A percentile compares a stretch with the other conserved stretches of the same genome.
Conservation (phyloP, 2,329 filamentous ascomycete genomes). For the Fusarium nurragi region DNA sequence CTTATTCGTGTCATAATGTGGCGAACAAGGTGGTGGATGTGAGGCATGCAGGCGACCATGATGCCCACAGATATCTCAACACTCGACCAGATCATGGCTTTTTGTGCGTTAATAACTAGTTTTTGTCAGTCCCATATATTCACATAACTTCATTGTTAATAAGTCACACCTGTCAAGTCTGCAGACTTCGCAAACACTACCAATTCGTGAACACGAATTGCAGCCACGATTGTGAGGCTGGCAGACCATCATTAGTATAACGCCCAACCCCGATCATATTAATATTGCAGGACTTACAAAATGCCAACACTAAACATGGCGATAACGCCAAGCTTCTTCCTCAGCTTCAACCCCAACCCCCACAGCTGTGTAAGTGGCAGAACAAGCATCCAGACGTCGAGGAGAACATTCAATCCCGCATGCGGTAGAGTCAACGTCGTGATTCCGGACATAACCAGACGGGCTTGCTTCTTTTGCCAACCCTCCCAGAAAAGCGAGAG, state of each 20-base stretch:
- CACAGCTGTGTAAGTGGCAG: slow-evolving; percentile 21
- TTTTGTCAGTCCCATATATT: background rate
- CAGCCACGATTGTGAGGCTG: slow-evolving; percentile 19
- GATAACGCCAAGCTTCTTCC: slow-evolving; percentile 20
- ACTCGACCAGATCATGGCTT: slow-evolving; percentile 15
- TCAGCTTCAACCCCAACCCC: slow-evolving; percentile 14
- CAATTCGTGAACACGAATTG: slow-evolving; percentile 5
- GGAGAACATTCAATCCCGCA: background rate
- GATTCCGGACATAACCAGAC: background rate
- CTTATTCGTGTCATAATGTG: background rate
- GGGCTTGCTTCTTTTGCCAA: slow-evolving; percentile 7
- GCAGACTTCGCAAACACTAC: background rate
- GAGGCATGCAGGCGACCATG: slow-evolving; percentile 31
- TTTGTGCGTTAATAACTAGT: slow-evolving; percentile 7
- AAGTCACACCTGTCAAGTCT: slow-evolving; percentile 2
- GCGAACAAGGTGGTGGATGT: slow-evolving; percentile 8
- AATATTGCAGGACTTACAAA: background rate
- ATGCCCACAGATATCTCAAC: slow-evolving; percentile 19
- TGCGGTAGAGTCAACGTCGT: slow-evolving; percentile 1
- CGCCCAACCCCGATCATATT: rapidly evolving
- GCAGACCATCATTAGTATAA: background rate
- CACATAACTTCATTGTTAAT: rapidly evolving
- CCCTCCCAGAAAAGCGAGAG: slow-evolving; percentile 12
- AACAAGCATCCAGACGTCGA: slow-evolving; percentile 27
- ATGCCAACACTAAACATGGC: slow-evolving; percentile 30